A percentile compares a stretch with the other conserved stretches of the same genome.
phyloP scores from a whole-genome alignment of 805 yeast species.

The Metschnikowia borealis region DNA sequence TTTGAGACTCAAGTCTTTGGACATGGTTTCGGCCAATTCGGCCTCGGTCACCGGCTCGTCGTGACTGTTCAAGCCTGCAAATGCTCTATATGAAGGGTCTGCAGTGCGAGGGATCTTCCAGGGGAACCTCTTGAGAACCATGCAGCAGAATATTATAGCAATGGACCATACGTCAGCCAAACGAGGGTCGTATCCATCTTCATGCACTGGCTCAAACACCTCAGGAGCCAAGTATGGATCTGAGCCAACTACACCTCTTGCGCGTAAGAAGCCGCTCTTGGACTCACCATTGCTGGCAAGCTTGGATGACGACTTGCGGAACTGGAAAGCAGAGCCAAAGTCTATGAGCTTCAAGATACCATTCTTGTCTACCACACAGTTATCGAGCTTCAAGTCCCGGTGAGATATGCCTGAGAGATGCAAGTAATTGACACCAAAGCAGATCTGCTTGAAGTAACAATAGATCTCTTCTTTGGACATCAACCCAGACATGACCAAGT shows the following conservation, averaged over 20 bases:
- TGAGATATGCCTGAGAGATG: constrained; percentile 87
- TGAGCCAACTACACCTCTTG: constrained; percentile 88
- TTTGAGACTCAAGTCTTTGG: constrained; percentile 12
- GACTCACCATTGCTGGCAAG: constrained; percentile 30
- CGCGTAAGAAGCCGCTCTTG: constrained; percentile 49
- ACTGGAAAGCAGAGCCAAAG: constrained; percentile 88
- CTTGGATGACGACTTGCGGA: constrained; percentile 48
- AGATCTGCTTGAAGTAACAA: constrained; percentile 81
- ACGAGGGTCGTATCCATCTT: constrained; percentile 71
- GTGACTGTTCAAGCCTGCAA: constrained; percentile 24
- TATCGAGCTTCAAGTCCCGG: constrained; percentile 87
- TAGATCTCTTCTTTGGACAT: constrained; percentile 66
- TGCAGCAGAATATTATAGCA: constrained; percentile 89
- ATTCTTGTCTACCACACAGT: constrained; percentile 73
- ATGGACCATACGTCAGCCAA: constrained; percentile 90
- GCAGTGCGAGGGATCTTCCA: constrained; percentile 87
- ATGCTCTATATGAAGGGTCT: constrained; percentile 73
- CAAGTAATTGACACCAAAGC: constrained; percentile 68
- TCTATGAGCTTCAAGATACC: constrained; percentile 87
- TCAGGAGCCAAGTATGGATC: constrained; percentile 97
- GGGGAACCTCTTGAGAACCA: constrained; percentile 83
- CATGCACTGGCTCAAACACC: constrained; percentile 46
- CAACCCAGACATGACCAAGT: constrained; percentile 84
- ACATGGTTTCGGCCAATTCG: constrained; percentile 10
- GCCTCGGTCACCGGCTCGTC: constrained; percentile 12